A percentile compares a stretch with the other conserved stretches of the same genome.
These are phyloP conservation scores for Colletotrichum sp. DNA, from an alignment of 2,329 filamentous ascomycete species.

Conservation along the genomic window DNA sequence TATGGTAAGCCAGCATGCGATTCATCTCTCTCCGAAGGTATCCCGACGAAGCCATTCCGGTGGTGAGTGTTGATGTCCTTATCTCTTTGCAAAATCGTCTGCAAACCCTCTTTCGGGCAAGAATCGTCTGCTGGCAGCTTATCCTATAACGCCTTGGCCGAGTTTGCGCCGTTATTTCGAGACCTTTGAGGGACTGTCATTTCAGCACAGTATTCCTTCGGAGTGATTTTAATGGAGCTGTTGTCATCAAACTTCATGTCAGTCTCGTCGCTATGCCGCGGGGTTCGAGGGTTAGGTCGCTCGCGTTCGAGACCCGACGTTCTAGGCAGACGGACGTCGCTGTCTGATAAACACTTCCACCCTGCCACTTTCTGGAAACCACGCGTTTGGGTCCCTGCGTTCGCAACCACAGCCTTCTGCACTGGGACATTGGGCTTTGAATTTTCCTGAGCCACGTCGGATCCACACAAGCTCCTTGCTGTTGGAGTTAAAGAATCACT, in stretches of 20 bases:
- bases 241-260: not conserved
- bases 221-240: slow-evolving; percentile 5
- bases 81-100: not conserved
- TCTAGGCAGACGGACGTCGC: not conserved
- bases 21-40: not conserved
- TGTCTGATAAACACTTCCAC: not conserved
- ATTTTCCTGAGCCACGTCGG: not conserved
- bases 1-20: not conserved
- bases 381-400: not conserved
- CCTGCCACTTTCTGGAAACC: not conserved
- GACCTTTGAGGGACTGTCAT: not conserved
- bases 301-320: not conserved
- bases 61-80: not conserved
- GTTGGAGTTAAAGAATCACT: not conserved
- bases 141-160: not conserved
- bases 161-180: not conserved
- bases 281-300: not conserved
- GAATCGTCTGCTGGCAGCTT: not conserved
- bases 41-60: not conserved
- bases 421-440: not conserved
- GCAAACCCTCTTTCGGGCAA: not conserved
- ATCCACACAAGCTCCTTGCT: not conserved
- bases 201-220: not conserved
- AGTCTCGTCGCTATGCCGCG: not conserved
- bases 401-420: not conserved